Conservation (phyloP, 2,329 filamentous ascomycete species). For the Colletotrichum paranaense region DNA sequence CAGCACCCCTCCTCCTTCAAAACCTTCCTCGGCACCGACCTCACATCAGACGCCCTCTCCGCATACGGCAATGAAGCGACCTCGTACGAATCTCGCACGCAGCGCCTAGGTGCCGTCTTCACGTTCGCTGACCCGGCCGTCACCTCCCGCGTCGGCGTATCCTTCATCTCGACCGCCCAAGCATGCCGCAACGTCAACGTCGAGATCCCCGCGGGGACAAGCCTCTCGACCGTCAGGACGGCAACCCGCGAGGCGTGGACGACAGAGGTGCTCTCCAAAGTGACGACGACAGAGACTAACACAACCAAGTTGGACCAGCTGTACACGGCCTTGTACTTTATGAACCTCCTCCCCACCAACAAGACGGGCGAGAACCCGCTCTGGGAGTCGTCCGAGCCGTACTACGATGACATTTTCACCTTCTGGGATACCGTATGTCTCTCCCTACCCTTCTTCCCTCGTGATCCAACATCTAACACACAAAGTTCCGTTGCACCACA, state of each 20-base stretch:
- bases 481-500: constrained; percentile 70
- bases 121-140: constrained; percentile 60
- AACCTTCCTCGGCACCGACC: constrained; percentile 54
- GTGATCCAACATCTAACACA: not conserved
- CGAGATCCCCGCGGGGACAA: constrained; percentile 63
- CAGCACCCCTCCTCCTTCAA: constrained; percentile 52
- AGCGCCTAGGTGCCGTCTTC: constrained; percentile 64
- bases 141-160: constrained; percentile 72
- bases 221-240: constrained; percentile 56
- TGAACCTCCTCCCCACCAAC: constrained; percentile 76
- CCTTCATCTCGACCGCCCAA: constrained; percentile 71
- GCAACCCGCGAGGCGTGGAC: constrained; percentile 69
- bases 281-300: constrained; percentile 69
- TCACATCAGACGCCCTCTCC: constrained; percentile 43
- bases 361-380: constrained; percentile 77
- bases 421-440: constrained; percentile 65
- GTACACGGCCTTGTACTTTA: constrained; percentile 77
- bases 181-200: constrained; percentile 69
- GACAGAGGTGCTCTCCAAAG: constrained; percentile 69
- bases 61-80: constrained; percentile 46
- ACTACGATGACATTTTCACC: constrained; percentile 79
- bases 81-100: constrained; percentile 46
- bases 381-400: constrained; percentile 74
- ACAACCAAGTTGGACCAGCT: constrained; percentile 67
- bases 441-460: not conserved